Base-by-base conservation (phyloP, 2,329 filamentous ascomycete genomes). In the Phialophora macrospora region DNA sequence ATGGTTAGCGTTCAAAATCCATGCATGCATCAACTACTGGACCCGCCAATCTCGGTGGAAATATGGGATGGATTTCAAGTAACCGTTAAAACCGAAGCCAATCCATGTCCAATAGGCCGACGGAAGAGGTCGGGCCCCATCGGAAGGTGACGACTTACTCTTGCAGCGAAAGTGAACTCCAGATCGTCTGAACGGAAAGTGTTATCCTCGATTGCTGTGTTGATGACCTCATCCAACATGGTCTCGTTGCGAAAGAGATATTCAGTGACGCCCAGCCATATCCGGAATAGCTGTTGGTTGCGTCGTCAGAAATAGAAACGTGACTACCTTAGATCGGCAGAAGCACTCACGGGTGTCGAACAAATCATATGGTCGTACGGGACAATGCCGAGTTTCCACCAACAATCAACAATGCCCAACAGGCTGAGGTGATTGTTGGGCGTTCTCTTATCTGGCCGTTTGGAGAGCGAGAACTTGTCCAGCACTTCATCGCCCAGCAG, bases 311-410 rank as follows among this genome's bases (percentile, higher is more conserved):
- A 66, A 69, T 61, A 66, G 66, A 54, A 58, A 38, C 24, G 52
- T 20, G 24, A 9, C 55, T 55, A 63, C 49, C 32, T 38, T 44
- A 6, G 58, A 57, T 30, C 12, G 48, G 44, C 51, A 32, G 17
- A 17, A 32, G 32, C 41, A 80, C 85, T 76, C 75, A 88, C 86
- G 56, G 95, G 95, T 46, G 95, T 99, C 61, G 93, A 97, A 81
- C 95, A 99, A 72, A 99, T 96, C 93, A 99, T 99, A 82, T 99
- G 96, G 79, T 99, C 94, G 78, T 99, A 99, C 0, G 95, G 95
- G 55, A 96, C 90, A 73, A 97, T 99, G 38, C 88, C 90, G 54
- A 98, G 85, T 71, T 92, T 91, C 75, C 91, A 95, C 95, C 95
- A 99, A 80, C 94, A 98, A 80, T 99, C 95, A 51, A 98, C 96